Evolutionary conservation across 2,329 filamentous ascomycete species (phyloP), one percentile per base, ranked within the genome.

Genomic region (Periconia sp.): DNA sequence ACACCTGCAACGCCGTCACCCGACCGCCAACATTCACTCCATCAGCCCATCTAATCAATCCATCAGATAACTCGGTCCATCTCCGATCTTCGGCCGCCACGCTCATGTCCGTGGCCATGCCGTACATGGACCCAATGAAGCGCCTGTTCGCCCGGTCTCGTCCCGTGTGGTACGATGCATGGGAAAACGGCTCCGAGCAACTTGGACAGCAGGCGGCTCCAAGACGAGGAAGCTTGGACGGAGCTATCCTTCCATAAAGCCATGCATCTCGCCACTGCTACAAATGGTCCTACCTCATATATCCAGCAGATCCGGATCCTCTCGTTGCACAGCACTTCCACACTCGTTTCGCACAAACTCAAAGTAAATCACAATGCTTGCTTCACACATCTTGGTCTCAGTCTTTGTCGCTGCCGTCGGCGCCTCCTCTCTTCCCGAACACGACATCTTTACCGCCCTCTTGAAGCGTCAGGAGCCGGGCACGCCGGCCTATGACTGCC

Each of bases 401-500:
- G 36, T 21, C 32, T 33, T 59, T 25, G 22, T 52, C 36, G 54
- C 57, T 15, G 31, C 43, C 11, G 49, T 44, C 29, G 39, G 43
- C 13, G 54, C 48, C 9, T 41, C 57, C 11, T 23, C 39, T 13
- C 16, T 47, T 15, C n/a, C 35, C 12, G 46, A 62, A 21, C 52
- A 56, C 7, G 26, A 41, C 4, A 15, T 48, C 15, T 57, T 60
- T 16, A 30, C 45, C 12, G 26, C 49, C 19, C 53, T 77, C n/a
- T 43, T 69, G 38, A 71, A 67, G 52, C 73, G 76, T n/a, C 74
- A 77, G 54, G 69, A 71, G 13, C 73, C 73, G 10, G 75, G 74
- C 5, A 71, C 70, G 4, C 68, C 74, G 4, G 48, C 63, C 5
- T 78, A 74, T 54, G 64, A 78, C 29, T 81, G 78, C 61, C 77